These are phyloP conservation scores for Colletotrichum kahawae DNA, from an alignment of 2,329 filamentous ascomycete species.

Conservation along the genomic window DNA sequence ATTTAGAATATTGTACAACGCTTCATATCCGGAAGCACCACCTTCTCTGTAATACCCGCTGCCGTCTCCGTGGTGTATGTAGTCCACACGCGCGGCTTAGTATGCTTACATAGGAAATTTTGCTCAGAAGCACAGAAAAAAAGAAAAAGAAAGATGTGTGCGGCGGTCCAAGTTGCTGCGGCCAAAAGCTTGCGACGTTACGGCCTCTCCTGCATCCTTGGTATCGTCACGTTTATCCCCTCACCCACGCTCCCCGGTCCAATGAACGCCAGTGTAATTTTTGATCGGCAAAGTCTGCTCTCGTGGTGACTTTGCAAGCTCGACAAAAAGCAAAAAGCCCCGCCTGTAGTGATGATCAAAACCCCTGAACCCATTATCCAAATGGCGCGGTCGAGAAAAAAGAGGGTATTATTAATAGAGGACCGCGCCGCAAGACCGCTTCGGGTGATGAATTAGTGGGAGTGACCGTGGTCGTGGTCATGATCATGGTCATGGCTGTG, in stretches of 20 bases:
- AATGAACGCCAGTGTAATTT: not conserved
- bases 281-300: not conserved
- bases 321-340: not conserved
- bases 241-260: not conserved
- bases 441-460: not conserved
- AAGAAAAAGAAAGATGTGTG: not conserved
- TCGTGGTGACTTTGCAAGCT: not conserved
- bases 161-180: not conserved
- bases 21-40: not conserved
- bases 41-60: not conserved
- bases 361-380: not conserved
- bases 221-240: not conserved
- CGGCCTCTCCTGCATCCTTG: not conserved
- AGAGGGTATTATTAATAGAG: not conserved
- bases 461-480: slow-evolving; percentile 9
- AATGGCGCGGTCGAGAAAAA: not conserved
- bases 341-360: not conserved
- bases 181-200: not conserved
- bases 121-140: not conserved
- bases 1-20: not conserved
- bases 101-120: not conserved
- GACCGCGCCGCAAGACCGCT: not conserved
- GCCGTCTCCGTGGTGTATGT: not conserved
- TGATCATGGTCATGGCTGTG: not conserved
- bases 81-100: not conserved